A percentile compares a stretch with the other conserved stretches of the same genome.
Conservation (phyloP, 495 filamentous ascomycete species). For the Aspergillus baeticus region DNA sequence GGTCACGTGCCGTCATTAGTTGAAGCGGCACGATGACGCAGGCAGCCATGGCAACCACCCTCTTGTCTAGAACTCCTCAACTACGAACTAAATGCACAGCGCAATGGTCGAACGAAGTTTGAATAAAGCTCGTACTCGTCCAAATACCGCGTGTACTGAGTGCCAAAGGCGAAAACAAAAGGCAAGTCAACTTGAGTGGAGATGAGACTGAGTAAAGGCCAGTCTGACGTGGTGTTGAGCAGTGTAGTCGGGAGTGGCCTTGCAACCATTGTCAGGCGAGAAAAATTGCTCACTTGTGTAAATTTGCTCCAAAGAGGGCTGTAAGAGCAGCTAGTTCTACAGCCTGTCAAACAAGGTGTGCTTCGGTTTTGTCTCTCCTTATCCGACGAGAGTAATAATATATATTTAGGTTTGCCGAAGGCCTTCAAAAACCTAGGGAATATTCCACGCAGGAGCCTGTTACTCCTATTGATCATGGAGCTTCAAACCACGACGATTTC, state of each 20-base stretch:
- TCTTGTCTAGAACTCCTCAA: not conserved
- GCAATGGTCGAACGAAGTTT: not conserved
- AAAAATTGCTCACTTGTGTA: slow-evolving; percentile 31
- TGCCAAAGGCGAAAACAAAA: slow-evolving; percentile 40
- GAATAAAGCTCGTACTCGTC: slow-evolving; percentile 14
- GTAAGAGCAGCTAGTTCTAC: slow-evolving; percentile 3
- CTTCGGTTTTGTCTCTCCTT: slow-evolving; percentile 14
- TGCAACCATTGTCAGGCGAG: slow-evolving; percentile 36
- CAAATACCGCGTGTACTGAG: slow-evolving; percentile 30
- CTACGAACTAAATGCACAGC: slow-evolving; percentile 18
- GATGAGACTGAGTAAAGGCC: not conserved
- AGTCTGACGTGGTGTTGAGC: slow-evolving; percentile 10
- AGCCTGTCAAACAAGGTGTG: slow-evolving; percentile 1
- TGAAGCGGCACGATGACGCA: not conserved
- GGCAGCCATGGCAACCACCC: not conserved
- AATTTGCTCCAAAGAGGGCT: slow-evolving; percentile 20
- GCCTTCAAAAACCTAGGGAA: not conserved
- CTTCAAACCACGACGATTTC: slow-evolving; percentile 15
- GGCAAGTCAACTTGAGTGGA: slow-evolving; percentile 25
- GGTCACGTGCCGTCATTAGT: not conserved
- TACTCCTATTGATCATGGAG: not conserved
- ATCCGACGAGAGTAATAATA: too few species aligned
- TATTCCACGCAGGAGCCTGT: not conserved
- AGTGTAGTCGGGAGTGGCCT: slow-evolving; percentile 38
- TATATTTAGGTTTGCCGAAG: too few species aligned